A percentile compares a stretch with the other conserved stretches of the same genome.
Conservation (phyloP, 176 grass and related monocot species). For the Pontederia paniculata region DNA sequence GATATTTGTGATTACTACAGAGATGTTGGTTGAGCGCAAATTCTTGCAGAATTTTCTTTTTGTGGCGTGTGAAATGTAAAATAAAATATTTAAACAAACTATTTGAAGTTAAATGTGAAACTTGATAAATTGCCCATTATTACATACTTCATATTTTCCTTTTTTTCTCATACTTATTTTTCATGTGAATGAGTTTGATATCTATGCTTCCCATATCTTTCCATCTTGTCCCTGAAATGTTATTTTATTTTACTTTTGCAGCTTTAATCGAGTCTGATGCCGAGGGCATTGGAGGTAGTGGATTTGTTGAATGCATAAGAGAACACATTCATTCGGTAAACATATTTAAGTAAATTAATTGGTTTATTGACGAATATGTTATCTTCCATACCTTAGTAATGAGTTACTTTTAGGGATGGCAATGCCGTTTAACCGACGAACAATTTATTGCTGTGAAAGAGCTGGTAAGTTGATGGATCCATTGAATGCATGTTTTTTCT, state of each 20-base stretch:
- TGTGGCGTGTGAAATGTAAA: no score
- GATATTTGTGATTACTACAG: neutral
- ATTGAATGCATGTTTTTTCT: neutral
- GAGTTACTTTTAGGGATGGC: constrained; percentile 76
- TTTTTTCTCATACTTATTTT: neutral
- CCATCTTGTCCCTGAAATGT: constrained; percentile 6
- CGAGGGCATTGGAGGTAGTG: constrained; percentile 98
- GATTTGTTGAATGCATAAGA: constrained; percentile 99
- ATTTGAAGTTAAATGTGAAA: no score
- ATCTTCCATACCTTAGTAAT: constrained; percentile 13
- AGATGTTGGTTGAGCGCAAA: no score
- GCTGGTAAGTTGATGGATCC: constrained; percentile 51
- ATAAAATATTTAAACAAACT: no score
- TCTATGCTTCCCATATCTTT: no score
- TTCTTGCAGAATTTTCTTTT: no score
- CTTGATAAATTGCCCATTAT: no score
- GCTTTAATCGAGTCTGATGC: constrained; percentile 99
- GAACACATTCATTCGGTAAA: constrained; percentile 96
- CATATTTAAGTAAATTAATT: constrained; percentile 17
- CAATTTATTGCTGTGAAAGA: constrained; percentile 99
- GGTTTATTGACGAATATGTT: constrained; percentile 13
- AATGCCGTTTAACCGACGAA: constrained; percentile 96
- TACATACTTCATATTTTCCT: neutral
- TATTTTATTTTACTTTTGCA: constrained; percentile 32
- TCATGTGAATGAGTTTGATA: no score